phyloP scores from a whole-genome alignment of 495 filamentous ascomycete genomes.

The Annulohypoxylon bovei region DNA sequence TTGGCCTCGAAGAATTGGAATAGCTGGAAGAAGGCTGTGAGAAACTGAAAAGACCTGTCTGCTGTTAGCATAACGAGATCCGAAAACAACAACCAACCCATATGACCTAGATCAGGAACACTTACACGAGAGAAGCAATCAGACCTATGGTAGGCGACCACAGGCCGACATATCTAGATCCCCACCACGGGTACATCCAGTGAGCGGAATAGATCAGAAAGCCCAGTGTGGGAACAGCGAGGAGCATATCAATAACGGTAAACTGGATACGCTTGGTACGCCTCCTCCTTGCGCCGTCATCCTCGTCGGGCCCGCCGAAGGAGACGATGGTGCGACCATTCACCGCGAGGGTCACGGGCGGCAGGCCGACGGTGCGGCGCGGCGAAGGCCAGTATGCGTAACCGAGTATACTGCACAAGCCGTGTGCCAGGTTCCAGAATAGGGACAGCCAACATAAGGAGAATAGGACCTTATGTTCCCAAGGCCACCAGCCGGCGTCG shows the following conservation, averaged over 20 bases:
- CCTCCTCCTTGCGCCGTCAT: constrained; percentile 33
- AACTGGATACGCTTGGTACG: constrained; percentile 43
- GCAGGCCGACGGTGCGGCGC: constrained; percentile 40
- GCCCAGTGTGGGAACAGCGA: constrained; percentile 37
- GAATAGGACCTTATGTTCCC: constrained; percentile 45
- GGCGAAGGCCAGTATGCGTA: constrained; percentile 44
- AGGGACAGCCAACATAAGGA: constrained; percentile 38
- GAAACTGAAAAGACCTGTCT: constrained; percentile 37
- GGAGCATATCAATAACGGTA: constrained; percentile 35
- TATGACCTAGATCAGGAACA: too few relatives aligned
- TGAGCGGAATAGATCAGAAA: constrained; percentile 44
- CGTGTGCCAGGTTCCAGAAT: constrained; percentile 43
- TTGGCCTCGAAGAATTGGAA: constrained; percentile 47
- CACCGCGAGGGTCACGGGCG: constrained; percentile 35
- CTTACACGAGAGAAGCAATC: constrained; percentile 43
- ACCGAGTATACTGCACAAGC: constrained; percentile 30
- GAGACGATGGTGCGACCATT: constrained; percentile 38
- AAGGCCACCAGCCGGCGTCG: constrained; percentile 46
- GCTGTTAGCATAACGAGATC: not conserved
- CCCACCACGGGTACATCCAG: constrained; percentile 46
- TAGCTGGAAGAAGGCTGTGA: constrained; percentile 40
- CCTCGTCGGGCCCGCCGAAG: constrained; percentile 40
- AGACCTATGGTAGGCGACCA: constrained; percentile 45
- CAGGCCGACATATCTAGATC: constrained; percentile 41
- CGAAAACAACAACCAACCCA: too few relatives aligned